phyloP scores from a whole-genome alignment of 306 rosid species.

The Cicer judaicum region DNA sequence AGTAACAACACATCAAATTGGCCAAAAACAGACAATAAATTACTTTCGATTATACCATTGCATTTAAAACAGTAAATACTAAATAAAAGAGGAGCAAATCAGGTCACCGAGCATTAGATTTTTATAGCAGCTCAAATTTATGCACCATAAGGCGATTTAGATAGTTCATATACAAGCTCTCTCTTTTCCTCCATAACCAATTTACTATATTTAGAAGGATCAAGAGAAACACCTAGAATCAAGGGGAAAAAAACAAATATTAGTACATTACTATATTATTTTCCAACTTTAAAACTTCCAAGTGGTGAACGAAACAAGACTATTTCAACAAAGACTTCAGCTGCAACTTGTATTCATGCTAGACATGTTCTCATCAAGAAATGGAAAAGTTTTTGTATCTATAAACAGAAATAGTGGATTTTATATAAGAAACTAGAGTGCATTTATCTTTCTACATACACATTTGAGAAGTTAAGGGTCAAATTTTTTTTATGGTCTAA shows the following conservation, averaged over 20 bases:
- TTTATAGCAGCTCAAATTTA: constrained; percentile 7
- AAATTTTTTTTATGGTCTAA: constrained; percentile 6
- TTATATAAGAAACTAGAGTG: constrained; percentile 33
- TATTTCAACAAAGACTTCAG: constrained; percentile 33
- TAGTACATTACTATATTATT: constrained; percentile 30
- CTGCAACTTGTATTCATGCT: constrained; percentile 32
- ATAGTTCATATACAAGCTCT: constrained; percentile 84
- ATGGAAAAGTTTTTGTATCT: constrained; percentile 16
- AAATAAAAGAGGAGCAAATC: background rate
- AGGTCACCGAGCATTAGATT: background rate
- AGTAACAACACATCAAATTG: constrained; percentile 33
- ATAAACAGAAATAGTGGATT: constrained; percentile 31
- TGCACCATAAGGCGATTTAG: constrained; percentile 77
- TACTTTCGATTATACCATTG: constrained; percentile 1
- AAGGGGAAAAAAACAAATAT: constrained; percentile 43
- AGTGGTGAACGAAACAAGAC: constrained; percentile 24
- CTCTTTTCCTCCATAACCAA: constrained; percentile 86
- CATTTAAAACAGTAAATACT: background rate
- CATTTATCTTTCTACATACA: constrained; percentile 35
- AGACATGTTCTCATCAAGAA: constrained; percentile 35
- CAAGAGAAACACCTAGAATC: constrained; percentile 60
- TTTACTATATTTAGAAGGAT: constrained; percentile 65
- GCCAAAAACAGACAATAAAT: constrained; percentile 11
- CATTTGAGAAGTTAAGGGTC: constrained; percentile 25
- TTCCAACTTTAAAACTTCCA: constrained; percentile 31